phyloP scores from a whole-genome alignment of 805 yeast species.

The Candida dajiaensis region DNA sequence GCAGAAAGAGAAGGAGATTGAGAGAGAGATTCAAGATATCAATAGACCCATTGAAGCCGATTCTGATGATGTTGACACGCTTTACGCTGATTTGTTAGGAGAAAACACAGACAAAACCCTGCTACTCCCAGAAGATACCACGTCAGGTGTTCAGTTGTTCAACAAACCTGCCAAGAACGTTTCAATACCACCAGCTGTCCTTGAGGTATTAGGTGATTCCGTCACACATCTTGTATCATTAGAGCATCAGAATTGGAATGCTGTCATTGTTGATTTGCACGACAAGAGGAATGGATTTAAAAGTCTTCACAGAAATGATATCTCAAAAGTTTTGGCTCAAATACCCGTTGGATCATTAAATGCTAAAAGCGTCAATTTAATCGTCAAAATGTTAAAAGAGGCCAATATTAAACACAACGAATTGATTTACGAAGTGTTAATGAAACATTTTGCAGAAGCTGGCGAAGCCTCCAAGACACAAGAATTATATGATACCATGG shows the following conservation, averaged over 20 bases:
- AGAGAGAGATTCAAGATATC: constrained; percentile 8
- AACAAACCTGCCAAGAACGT: constrained; percentile 21
- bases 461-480: constrained; percentile 27
- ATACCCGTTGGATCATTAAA: constrained; percentile 32
- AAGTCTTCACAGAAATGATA: constrained; percentile 26
- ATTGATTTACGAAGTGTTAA: constrained; percentile 30
- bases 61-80: constrained; percentile 15
- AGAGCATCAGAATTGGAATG: constrained; percentile 38
- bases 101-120: background rate
- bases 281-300: constrained; percentile 29
- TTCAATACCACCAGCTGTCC: constrained; percentile 29
- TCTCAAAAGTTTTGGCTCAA: constrained; percentile 28
- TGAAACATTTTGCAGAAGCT: constrained; percentile 30
- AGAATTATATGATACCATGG: constrained; percentile 23
- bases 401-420: constrained; percentile 25
- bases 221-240: constrained; percentile 34
- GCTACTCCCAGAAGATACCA: background rate
- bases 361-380: constrained; percentile 20
- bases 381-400: constrained; percentile 29
- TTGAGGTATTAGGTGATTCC: constrained; percentile 35
- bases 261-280: constrained; percentile 22
- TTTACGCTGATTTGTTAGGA: constrained; percentile 13
- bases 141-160: constrained; percentile 10
- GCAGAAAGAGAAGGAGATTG: constrained; percentile 11
- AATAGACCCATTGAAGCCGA: constrained; percentile 13